Conservation (phyloP, 2,329 filamentous ascomycete genomes). For the Xylaria sp. region DNA sequence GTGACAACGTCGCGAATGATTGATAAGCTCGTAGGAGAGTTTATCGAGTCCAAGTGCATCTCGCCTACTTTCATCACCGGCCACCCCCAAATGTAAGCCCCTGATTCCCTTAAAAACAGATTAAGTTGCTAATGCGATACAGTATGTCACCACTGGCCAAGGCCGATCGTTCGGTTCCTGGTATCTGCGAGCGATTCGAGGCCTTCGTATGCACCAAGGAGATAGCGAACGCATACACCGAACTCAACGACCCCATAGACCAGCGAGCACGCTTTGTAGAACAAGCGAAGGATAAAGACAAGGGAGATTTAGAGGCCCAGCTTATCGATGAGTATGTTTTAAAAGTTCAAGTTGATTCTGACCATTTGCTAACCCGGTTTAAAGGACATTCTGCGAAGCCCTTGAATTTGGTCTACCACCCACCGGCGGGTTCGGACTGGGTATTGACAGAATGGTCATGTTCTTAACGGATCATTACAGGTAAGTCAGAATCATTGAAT, state of each 20-base stretch:
- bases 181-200: slow-evolving; percentile 96
- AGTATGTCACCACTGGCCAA: slow-evolving; percentile 94
- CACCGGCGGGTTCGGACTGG: slow-evolving; percentile 96
- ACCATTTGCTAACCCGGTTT: slow-evolving; percentile 14
- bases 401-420: slow-evolving; percentile 93
- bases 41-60: slow-evolving; percentile 80
- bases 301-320: slow-evolving; percentile 97
- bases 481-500: slow-evolving; percentile 12
- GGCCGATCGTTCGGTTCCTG: slow-evolving; percentile 83
- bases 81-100: slow-evolving; percentile 71
- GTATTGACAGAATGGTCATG: slow-evolving; percentile 85
- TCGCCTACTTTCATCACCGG: slow-evolving; percentile 93
- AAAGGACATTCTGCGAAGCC: slow-evolving; percentile 82
- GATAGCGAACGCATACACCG: slow-evolving; percentile 90
- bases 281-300: slow-evolving; percentile 94
- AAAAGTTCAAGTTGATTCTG: not conserved
- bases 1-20: slow-evolving; percentile 96
- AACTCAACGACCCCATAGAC: slow-evolving; percentile 97
- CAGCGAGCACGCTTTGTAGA: slow-evolving; percentile 93
- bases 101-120: too few relatives aligned
- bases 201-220: slow-evolving; percentile 98
- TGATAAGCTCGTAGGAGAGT: slow-evolving; percentile 93
- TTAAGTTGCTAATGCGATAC: not conserved
- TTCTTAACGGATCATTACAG: slow-evolving; percentile 95
- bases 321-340: slow-evolving; percentile 79